Base-by-base conservation (phyloP, 345 rosid genomes). In the Conringia planisiliqua region DNA sequence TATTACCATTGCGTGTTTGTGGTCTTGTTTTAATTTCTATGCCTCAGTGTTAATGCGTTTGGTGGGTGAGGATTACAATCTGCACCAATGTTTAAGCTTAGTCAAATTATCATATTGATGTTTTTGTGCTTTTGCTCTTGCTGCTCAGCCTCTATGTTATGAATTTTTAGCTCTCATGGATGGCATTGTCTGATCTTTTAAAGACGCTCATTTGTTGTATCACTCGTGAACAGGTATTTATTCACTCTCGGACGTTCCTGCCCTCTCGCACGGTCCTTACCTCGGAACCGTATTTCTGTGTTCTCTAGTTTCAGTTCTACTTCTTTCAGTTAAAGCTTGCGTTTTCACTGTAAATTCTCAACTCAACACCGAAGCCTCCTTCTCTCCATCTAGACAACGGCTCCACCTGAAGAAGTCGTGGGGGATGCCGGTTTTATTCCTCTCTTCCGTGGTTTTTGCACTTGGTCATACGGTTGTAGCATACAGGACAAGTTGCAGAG, bases 341-440 rank as follows among this genome's bases (percentile, higher is more conserved):
- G 83, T 92, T 51, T 90, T 92, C 75, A 85, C 89, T 50, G 84
- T 82, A 64, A 86, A 84, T 82, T 88, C 88, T 39, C 97, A 86
- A 81, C 73, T 87, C 33, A 89, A 83, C 81, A 89, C 84, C 51
- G 89, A 88, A 77, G 89, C 85, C 63, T 88, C 92, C 10, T 81
- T 78, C 46, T 86, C 93, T 9, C 82, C 80, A 6, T 81, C 97
- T 14, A 90, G 89, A 78, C 87, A 85, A 75, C 86, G 78, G 78
- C 89, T 92, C 42, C 94, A 92, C 79, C 78, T 92, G 76, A 92
- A 92, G 83, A 92, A 88, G 82, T 88, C 93, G 4, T 88, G 93
- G 97, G 97, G 97, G 27, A 92, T 92, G 97, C 96, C 97, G 11
- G 97, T 92, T 74, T 79, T 92, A 67, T 92, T 92, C 78, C 87